A percentile compares a stretch with the other conserved stretches of the same genome.
Evolutionary conservation across 768 basidiomycete genomes (phyloP).

Genomic region (Phylloporus arenicola): DNA sequence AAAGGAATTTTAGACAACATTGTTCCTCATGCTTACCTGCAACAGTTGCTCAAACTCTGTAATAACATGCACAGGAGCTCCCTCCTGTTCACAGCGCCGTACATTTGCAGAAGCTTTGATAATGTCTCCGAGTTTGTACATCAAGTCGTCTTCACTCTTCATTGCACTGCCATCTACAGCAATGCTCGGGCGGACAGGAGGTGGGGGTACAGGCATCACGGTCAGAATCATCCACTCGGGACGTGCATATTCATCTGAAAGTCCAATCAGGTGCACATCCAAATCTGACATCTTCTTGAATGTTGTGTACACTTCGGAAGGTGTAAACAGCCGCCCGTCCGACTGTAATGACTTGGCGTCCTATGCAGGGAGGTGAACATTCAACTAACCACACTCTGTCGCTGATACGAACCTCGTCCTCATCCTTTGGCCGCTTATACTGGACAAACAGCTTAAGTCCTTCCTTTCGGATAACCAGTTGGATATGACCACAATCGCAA

Average conservation of each 20-base stretch:
- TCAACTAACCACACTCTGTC: slow-evolving; percentile 9
- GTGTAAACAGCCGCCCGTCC: slow-evolving; percentile 76
- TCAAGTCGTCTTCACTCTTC: slow-evolving; percentile 97
- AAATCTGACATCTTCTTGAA: slow-evolving; percentile 92
- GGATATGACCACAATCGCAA: slow-evolving; percentile 93
- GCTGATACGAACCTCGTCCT: slow-evolving; percentile 75
- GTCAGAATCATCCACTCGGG: slow-evolving; percentile 99
- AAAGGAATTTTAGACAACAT: background rate
- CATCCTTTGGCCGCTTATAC: slow-evolving; percentile 92
- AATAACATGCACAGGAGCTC: slow-evolving; percentile 93
- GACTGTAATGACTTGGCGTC: slow-evolving; percentile 77
- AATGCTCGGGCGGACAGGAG: slow-evolving; percentile 96
- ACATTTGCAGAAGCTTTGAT: slow-evolving; percentile 94
- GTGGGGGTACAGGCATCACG: slow-evolving; percentile 95
- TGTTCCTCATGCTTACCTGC: slow-evolving; percentile 53
- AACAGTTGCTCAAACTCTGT: slow-evolving; percentile 94
- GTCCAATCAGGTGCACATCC: slow-evolving; percentile 83
- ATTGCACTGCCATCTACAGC: slow-evolving; percentile 95
- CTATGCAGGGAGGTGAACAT: slow-evolving; percentile 34
- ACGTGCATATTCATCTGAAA: slow-evolving; percentile 92
- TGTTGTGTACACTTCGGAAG: slow-evolving; percentile 88
- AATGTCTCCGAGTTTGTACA: slow-evolving; percentile 95
- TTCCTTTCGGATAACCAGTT: slow-evolving; percentile 89
- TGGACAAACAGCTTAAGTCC: slow-evolving; percentile 92
- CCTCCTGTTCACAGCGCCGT: slow-evolving; percentile 89